Conservation (phyloP, 768 basidiomycete species). For the Boletus eberwhitei region DNA sequence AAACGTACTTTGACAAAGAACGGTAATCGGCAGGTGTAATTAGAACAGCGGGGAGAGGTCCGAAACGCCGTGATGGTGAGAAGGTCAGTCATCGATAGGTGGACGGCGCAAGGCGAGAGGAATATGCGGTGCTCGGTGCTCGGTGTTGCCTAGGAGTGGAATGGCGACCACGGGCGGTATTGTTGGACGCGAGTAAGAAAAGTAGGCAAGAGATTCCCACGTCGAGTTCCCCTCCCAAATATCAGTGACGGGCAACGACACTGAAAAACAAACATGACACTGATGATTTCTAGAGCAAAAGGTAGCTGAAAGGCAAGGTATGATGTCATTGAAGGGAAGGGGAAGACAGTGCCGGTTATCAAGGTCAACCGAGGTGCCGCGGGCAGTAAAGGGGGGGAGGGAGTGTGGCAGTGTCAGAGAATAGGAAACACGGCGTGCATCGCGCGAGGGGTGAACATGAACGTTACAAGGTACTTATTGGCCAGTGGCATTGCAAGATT, state of each 20-base stretch:
- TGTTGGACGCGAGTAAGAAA: neutral
- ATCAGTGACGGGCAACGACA: neutral
- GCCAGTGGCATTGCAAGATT: too few species aligned
- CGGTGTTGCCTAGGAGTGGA: neutral
- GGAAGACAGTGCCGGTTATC: conserved; percentile 5
- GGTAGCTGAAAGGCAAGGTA: too few species aligned
- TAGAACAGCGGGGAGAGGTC: too few species aligned
- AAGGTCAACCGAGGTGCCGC: neutral
- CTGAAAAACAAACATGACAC: neutral
- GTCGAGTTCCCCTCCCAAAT: neutral
- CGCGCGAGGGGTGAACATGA: too few species aligned
- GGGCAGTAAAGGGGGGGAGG: neutral
- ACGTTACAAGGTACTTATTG: neutral
- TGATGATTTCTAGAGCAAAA: neutral
- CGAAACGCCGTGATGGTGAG: too few species aligned
- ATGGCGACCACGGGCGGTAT: too few species aligned
- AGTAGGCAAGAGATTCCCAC: neutral
- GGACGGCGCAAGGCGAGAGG: neutral
- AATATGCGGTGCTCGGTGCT: neutral
- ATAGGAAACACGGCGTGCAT: neutral
- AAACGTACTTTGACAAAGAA: neutral
- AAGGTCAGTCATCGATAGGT: neutral
- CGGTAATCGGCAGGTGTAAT: neutral
- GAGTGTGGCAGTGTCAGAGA: neutral
- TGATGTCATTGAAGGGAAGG: neutral